Conservation (phyloP, 768 basidiomycete species). For the Leccinum fibrillosum region DNA sequence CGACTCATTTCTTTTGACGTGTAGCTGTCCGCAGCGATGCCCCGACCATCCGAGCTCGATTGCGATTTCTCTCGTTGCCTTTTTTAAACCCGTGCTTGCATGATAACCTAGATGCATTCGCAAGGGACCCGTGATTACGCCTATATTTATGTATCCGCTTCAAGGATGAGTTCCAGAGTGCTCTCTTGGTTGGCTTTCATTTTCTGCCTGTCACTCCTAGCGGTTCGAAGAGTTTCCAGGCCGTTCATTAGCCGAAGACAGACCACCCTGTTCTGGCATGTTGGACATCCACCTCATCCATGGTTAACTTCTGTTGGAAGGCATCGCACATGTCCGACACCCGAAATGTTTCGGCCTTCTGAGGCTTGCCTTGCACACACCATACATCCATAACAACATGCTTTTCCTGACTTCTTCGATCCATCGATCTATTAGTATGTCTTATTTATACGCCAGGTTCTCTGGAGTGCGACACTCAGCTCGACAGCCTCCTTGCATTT, state of each 20-base stretch:
- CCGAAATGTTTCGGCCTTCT: neutral
- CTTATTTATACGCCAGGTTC: conserved; percentile 14
- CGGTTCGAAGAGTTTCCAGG: neutral
- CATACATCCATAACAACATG: neutral
- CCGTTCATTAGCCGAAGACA: neutral
- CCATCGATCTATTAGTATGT: neutral
- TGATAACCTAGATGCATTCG: neutral
- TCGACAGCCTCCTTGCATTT: neutral
- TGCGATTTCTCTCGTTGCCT: neutral
- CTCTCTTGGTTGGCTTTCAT: neutral
- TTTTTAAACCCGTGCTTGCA: neutral
- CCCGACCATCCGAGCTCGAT: neutral
- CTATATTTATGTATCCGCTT: neutral
- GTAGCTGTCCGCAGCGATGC: too few relatives aligned
- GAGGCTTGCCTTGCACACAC: neutral
- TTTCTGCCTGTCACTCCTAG: neutral
- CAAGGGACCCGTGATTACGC: neutral
- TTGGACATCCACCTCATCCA: neutral
- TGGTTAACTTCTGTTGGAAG: neutral
- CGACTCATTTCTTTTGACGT: neutral
- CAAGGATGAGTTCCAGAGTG: neutral
- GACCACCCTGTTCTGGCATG: neutral
- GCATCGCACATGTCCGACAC: neutral
- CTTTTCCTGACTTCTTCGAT: conserved; percentile 3
- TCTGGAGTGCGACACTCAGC: neutral